Percentiles rank a stretch among this genome's conserved stretches.
Conservation (phyloP, 176 grass and related monocot genomes). For the Zoysia pacifica region DNA sequence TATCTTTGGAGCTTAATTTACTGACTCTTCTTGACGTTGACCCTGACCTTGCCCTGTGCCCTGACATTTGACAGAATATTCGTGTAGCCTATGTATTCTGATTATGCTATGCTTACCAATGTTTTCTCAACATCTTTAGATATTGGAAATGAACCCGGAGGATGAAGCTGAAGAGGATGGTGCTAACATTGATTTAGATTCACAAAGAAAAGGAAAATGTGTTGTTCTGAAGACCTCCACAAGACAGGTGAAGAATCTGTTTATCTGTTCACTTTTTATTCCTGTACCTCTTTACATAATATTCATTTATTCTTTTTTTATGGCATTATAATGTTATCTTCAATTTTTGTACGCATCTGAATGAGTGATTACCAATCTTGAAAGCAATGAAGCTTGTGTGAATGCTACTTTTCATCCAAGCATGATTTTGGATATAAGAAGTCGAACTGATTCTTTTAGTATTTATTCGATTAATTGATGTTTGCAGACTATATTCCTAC, state of each 20-base stretch:
- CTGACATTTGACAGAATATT: neutral
- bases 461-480: neutral
- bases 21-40: neutral
- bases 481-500: constrained; percentile 87
- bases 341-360: neutral
- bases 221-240: constrained; percentile 87
- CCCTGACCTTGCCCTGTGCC: neutral
- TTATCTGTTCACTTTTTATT: neutral
- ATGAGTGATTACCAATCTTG: neutral
- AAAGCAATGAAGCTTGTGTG: neutral
- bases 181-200: constrained; percentile 91
- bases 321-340: neutral
- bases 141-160: constrained; percentile 94
- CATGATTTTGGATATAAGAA: neutral
- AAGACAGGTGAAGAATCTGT: constrained; percentile 52
- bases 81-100: neutral
- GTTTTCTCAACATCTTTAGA: constrained; percentile 50
- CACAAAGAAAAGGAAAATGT: constrained; percentile 92
- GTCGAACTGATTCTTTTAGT: neutral
- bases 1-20: constrained; percentile 11
- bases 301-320: neutral
- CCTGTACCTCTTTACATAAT: neutral
- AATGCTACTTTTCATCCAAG: neutral
- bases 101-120: neutral
- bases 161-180: constrained; percentile 89